These are phyloP conservation scores for Dionaea muscipula DNA, from an alignment of 179 eudicot genomes.

Conservation along the genomic window DNA sequence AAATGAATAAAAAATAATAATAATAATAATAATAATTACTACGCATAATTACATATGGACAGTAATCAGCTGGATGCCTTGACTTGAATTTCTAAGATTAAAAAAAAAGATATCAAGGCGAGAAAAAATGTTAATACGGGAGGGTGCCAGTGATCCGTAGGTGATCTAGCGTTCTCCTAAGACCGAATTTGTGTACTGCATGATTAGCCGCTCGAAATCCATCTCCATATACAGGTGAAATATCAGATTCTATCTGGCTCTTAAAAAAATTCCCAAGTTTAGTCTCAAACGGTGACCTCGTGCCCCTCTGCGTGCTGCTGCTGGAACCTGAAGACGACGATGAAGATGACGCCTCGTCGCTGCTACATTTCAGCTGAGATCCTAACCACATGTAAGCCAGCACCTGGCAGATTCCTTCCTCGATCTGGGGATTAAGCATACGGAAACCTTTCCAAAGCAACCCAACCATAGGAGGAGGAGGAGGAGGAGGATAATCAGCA, in stretches of 20 bases:
- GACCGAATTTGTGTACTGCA: conserved; percentile 59
- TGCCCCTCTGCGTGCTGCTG: conserved; percentile 30
- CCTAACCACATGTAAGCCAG: conserved; percentile 72
- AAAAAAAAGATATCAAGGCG: neutral
- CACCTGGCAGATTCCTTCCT: conserved; percentile 90
- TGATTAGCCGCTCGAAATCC: conserved; percentile 76
- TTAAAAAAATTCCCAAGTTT: conserved; percentile 64
- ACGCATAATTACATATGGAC: neutral
- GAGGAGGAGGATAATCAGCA: too few species aligned
- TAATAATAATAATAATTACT: too few species aligned
- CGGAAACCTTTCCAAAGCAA: conserved; percentile 42
- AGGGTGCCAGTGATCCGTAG: conserved; percentile 55
- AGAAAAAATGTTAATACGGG: conserved; percentile 29
- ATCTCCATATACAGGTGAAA: conserved; percentile 63
- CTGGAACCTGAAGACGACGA: conserved; percentile 21
- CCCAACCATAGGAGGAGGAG: too few species aligned
- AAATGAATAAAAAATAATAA: too few species aligned
- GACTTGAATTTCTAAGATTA: neutral
- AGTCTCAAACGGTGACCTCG: conserved; percentile 57
- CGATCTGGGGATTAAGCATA: conserved; percentile 62
- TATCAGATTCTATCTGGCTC: conserved; percentile 69
- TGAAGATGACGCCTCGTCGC: conserved; percentile 19
- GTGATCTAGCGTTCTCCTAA: conserved; percentile 54
- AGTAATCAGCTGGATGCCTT: neutral
- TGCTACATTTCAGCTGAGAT: conserved; percentile 34